These are phyloP conservation scores for Athelia sp. DNA, from an alignment of 1,284 basidiomycete species.

Conservation along the genomic window DNA sequence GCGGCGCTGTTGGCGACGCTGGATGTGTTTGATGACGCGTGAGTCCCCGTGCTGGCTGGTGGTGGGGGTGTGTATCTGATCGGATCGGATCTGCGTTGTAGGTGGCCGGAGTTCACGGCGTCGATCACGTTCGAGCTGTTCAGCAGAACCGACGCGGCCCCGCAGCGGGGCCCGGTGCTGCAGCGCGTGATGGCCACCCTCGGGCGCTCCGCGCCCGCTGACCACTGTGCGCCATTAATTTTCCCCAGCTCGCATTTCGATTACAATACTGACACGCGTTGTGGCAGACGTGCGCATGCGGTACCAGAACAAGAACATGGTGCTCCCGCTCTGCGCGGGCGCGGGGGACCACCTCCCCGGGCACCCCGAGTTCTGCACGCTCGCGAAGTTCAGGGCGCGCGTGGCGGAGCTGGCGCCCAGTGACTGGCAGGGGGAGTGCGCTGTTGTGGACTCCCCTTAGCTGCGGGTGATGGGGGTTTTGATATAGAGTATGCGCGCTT, in stretches of 20 bases:
- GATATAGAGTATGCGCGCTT: too few relatives aligned
- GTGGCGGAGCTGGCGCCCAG: slow-evolving; percentile 59
- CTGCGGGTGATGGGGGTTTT: too few relatives aligned
- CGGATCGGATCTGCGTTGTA: slow-evolving; percentile 18
- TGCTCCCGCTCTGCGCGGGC: slow-evolving; percentile 62
- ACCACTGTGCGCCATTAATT: too few relatives aligned
- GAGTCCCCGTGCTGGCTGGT: too few relatives aligned
- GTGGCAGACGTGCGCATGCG: slow-evolving; percentile 69
- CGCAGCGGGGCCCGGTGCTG: slow-evolving; percentile 17
- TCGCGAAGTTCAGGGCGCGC: slow-evolving; percentile 60
- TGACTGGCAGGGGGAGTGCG: slow-evolving; percentile 64
- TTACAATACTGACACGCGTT: not conserved
- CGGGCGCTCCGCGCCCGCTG: too few relatives aligned
- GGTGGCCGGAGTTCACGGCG: slow-evolving; percentile 74
- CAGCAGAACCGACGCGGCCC: slow-evolving; percentile 24
- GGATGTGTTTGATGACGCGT: slow-evolving; percentile 75
- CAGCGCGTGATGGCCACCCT: slow-evolving; percentile 21
- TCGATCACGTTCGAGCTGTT: slow-evolving; percentile 74
- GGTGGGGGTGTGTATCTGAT: too few relatives aligned
- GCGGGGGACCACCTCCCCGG: slow-evolving; percentile 68
- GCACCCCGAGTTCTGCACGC: slow-evolving; percentile 72
- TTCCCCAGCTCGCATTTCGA: too few relatives aligned
- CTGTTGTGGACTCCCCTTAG: too few relatives aligned
- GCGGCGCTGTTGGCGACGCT: slow-evolving; percentile 66
- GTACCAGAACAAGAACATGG: slow-evolving; percentile 68